Evolutionary conservation across 495 filamentous ascomycete genomes (phyloP), one percentile per base, ranked within the genome.

Genomic region (Podospora fimiseda): DNA sequence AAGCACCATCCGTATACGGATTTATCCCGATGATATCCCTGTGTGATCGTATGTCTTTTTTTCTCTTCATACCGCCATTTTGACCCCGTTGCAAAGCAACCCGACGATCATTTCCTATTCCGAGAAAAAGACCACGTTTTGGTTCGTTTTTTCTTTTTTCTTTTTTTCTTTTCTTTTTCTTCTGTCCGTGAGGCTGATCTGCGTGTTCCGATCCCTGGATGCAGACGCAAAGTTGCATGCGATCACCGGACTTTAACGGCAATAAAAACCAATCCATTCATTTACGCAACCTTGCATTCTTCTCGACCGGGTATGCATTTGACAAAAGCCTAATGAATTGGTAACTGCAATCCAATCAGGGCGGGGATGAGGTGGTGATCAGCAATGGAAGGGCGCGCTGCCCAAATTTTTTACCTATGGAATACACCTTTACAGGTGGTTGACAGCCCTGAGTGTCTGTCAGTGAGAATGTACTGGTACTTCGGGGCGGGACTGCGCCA

Each of bases 381-480:
- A n/a, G n/a, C n/a, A n/a, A n/a, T n/a, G n/a, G n/a, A n/a, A n/a
- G n/a, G n/a, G n/a, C n/a, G n/a, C n/a, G n/a, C n/a, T n/a, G n/a
- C n/a, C n/a, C n/a, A n/a, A n/a, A n/a, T n/a, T n/a, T n/a, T n/a
- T n/a, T n/a, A n/a, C n/a, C n/a, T n/a, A n/a, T n/a, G n/a, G n/a
- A n/a, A n/a, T n/a, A n/a, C n/a, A n/a, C n/a, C n/a, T n/a, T n/a
- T n/a, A n/a, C n/a, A n/a, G n/a, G 11, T 5, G 27, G 27, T 33
- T 33, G 27, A 33, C 27, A 33, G 11, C n/a, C n/a, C n/a, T n/a
- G n/a, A n/a, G n/a, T n/a, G n/a, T n/a, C n/a, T n/a, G n/a, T n/a
- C n/a, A n/a, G n/a, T n/a, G n/a, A n/a, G n/a, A 6, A 45, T 21
- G 44, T 47, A 47, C 44, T 15, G 23, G 23, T 47, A 47, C 44